Conservation (phyloP, 495 filamentous ascomycete genomes). For the Hyaloscypha finlandica region DNA sequence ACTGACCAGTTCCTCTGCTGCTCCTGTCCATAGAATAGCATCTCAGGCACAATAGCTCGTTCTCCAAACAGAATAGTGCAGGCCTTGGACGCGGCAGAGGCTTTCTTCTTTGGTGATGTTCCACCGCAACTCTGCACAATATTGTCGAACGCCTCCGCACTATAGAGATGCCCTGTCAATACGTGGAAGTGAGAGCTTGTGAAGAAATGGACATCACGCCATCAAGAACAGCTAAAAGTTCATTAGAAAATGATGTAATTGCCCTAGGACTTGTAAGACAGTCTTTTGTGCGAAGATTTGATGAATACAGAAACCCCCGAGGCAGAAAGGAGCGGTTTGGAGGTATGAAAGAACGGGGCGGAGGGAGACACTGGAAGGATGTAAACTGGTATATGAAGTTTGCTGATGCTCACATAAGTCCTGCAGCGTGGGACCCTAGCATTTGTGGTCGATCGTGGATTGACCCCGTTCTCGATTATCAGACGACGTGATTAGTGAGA, state of each 20-base stretch:
- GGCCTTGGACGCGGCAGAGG: not conserved
- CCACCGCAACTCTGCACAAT: not conserved
- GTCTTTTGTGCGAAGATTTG: too few species aligned
- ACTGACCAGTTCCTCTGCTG: conserved; percentile 4
- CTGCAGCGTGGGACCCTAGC: too few species aligned
- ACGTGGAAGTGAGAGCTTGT: not conserved
- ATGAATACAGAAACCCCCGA: too few species aligned
- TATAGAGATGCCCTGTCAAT: not conserved
- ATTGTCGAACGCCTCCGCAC: not conserved
- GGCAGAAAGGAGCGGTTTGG: too few species aligned
- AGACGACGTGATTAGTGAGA: too few species aligned
- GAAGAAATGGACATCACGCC: not conserved
- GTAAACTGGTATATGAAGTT: too few species aligned
- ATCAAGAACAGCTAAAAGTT: not conserved
- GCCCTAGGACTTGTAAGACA: too few species aligned
- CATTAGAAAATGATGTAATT: not conserved
- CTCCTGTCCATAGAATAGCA: not conserved
- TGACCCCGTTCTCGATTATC: too few species aligned
- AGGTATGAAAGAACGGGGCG: too few species aligned
- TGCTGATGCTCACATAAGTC: too few species aligned
- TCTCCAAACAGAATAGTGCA: not conserved
- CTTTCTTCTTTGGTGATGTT: not conserved
- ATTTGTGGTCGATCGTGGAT: too few species aligned
- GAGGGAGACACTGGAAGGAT: too few species aligned
- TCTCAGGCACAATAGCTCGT: not conserved